These are phyloP conservation scores for Fremontodendron californicum DNA, from an alignment of 345 rosid species.

Conservation along the genomic window DNA sequence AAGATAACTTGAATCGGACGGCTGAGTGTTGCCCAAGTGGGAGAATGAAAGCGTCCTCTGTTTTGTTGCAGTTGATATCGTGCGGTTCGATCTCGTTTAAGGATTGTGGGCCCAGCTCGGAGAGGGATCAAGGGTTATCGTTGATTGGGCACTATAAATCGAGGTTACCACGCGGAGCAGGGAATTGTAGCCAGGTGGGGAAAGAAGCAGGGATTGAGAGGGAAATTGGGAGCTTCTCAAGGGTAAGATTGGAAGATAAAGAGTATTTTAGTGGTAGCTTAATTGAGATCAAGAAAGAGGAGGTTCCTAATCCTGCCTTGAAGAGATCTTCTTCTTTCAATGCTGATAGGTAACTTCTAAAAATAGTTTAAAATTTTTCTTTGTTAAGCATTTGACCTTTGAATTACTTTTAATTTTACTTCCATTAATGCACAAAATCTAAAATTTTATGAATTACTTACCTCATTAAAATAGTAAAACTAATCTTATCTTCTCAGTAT, in stretches of 20 bases:
- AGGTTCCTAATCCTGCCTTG: slow-evolving; percentile 48
- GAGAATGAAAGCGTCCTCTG: slow-evolving; percentile 66
- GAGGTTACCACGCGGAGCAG: slow-evolving; percentile 48
- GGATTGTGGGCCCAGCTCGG: slow-evolving; percentile 61
- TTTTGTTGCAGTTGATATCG: slow-evolving; percentile 87
- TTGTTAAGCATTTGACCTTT: not conserved
- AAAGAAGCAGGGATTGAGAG: slow-evolving; percentile 31
- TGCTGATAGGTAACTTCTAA: slow-evolving; percentile 56
- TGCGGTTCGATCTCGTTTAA: slow-evolving; percentile 87
- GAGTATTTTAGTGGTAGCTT: slow-evolving; percentile 96
- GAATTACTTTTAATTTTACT: not conserved
- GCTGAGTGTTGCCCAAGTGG: slow-evolving; percentile 49
- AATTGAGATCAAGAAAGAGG: slow-evolving; percentile 68
- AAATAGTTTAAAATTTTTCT: not conserved
- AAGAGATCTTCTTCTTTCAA: slow-evolving; percentile 83
- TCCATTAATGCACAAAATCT: not conserved
- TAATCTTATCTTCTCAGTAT: too few species aligned
- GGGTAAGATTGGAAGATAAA: slow-evolving; percentile 78
- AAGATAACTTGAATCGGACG: slow-evolving; percentile 40
- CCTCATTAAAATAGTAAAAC: not conserved
- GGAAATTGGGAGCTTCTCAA: slow-evolving; percentile 33
- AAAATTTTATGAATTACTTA: not conserved
- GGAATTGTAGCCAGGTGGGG: slow-evolving; percentile 14
- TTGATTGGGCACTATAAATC: slow-evolving; percentile 46
- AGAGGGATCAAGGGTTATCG: slow-evolving; percentile 65